Conservation (phyloP, 768 basidiomycete species). For the Lentinula boryana region DNA sequence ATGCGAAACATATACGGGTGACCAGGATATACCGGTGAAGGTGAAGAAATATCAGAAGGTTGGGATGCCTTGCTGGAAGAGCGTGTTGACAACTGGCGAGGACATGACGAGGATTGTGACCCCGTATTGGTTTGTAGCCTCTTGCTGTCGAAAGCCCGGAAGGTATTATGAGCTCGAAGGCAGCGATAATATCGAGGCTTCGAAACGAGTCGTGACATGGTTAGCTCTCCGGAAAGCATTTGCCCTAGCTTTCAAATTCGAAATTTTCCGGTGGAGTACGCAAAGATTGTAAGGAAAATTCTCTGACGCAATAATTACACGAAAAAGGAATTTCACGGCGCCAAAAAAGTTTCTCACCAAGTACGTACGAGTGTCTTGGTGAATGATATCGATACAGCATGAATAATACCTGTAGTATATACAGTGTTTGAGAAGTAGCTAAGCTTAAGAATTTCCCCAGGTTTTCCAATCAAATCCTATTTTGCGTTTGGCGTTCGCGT, state of each 20-base stretch:
- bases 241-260: neutral
- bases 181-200: neutral
- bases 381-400: no score
- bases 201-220: neutral
- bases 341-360: no score
- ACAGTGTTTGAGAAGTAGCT: neutral
- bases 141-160: neutral
- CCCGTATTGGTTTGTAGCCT: neutral
- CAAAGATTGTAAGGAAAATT: no score
- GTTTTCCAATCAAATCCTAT: constrained; percentile 4
- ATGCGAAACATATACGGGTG: constrained; percentile 67
- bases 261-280: no score
- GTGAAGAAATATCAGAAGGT: neutral
- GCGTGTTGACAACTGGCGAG: neutral
- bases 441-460: neutral
- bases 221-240: neutral
- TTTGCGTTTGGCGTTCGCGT: neutral
- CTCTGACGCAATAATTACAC: no score
- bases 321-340: no score
- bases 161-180: neutral
- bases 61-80: neutral
- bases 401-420: neutral
- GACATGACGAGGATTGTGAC: neutral
- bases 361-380: no score
- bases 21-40: neutral